These are phyloP conservation scores for Galerina sulciceps DNA, from an alignment of 768 basidiomycete species.

Conservation along the genomic window DNA sequence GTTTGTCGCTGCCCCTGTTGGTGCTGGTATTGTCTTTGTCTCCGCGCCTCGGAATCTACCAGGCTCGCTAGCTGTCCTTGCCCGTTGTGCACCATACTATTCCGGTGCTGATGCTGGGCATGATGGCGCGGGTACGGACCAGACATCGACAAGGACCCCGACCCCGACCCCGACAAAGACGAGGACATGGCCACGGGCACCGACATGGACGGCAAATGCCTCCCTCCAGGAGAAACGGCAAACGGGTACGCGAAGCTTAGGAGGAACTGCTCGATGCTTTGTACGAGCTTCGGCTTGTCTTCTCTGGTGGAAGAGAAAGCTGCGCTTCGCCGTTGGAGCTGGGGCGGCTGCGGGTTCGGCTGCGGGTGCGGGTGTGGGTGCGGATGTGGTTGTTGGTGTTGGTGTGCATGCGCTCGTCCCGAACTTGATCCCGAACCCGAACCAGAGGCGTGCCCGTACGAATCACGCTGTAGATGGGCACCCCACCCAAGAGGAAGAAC, in stretches of 20 bases:
- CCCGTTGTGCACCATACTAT: not conserved
- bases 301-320: too few relatives aligned
- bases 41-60: not conserved
- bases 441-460: not conserved
- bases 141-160: not conserved
- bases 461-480: not conserved
- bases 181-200: too few relatives aligned
- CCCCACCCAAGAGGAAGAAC: conserved; percentile 26
- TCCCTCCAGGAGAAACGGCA: not conserved
- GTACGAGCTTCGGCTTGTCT: conserved; percentile 35
- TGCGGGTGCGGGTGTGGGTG: not conserved
- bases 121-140: not conserved
- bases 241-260: conserved; percentile 37
- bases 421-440: not conserved
- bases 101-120: too few relatives aligned
- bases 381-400: not conserved
- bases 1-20: not conserved
- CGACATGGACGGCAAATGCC: not conserved
- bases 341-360: not conserved
- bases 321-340: too few relatives aligned
- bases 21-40: not conserved
- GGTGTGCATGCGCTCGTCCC: not conserved
- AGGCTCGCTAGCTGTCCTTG: conserved; percentile 3
- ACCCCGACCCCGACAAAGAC: too few relatives aligned
- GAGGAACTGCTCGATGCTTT: conserved; percentile 43